A percentile compares a stretch with the other conserved stretches of the same genome.
These are phyloP conservation scores for Aschersonia sp. DNA, from an alignment of 2,329 filamentous ascomycete genomes.

Conservation along the genomic window DNA sequence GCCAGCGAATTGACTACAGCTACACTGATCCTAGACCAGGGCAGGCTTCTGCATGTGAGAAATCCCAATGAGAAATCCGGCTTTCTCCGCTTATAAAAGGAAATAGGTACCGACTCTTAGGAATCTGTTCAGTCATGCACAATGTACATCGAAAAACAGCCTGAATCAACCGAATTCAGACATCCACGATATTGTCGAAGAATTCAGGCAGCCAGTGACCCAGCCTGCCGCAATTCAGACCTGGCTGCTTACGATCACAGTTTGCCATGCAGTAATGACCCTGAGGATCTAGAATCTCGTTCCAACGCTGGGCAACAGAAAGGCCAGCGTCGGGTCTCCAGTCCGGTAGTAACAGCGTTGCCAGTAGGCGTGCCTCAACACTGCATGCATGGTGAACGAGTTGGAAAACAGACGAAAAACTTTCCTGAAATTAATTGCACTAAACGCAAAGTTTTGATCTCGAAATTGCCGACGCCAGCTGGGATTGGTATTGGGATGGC, in stretches of 20 bases:
- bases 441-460: background rate
- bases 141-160: background rate
- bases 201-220: background rate
- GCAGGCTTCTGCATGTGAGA: no score
- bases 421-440: background rate
- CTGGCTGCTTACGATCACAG: no score
- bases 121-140: background rate
- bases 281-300: background rate
- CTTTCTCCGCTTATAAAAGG: no score
- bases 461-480: background rate
- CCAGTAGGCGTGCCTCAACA: background rate
- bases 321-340: background rate
- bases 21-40: no score
- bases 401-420: background rate
- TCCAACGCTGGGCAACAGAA: background rate
- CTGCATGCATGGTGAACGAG: background rate
- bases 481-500: background rate
- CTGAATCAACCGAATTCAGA: background rate
- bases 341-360: background rate
- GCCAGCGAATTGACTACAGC: no score
- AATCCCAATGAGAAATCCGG: no score
- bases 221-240: background rate
- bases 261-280: no score
- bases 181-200: background rate
- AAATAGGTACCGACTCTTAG: background rate